Base-by-base conservation (phyloP, 805 yeast species). In the Saturnispora gosingensis region DNA sequence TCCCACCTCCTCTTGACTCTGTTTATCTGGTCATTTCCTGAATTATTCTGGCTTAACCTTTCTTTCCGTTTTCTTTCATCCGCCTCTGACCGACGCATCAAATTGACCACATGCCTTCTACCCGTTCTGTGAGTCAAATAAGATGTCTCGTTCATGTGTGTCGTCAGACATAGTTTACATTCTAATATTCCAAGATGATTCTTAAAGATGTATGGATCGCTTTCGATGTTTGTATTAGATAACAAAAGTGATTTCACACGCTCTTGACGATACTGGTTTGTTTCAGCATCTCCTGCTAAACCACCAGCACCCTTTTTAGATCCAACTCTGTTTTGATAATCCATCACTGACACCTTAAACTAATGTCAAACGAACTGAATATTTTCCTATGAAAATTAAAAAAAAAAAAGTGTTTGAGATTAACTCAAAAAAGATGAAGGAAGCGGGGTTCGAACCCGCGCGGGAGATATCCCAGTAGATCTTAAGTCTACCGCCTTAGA, bases 281-380 rank as follows among this genome's bases (percentile, higher is more conserved):
- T 72, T 56, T 85, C 89, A 20, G 81, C 77, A 43, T 72, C 70
- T 5, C 86, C 85, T 0, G 96, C 97, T 18, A 89, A 73, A 6
- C 96, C 97, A 58, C 97, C 97, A 28, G 84, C 80, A 35, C 97
- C 97, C 64, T 87, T 82, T 67, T 89, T 89, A 6, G 95, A 84
- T 44, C 96, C 96, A 2, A 86, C 95, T 60, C 96, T 70, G 58
- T 85, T 86, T 56, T 88, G 90, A 62, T 87, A 87, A 65, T 89
- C 96, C 97, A 89, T 89, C 5, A 40, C 15, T 40, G n/a, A 9
- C 24, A 24, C 15, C 10, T 11, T 22, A 24, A 40, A 7, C 25
- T 10, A 40, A 11, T 6, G 18, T 24, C 10, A 40, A 40, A 24
- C 3, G 3, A 22, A 3, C 15, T 3, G 4, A 13, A 22, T 13